phyloP scores from a whole-genome alignment of 1,284 basidiomycete species.

The Ceratobasidium papillatum region DNA sequence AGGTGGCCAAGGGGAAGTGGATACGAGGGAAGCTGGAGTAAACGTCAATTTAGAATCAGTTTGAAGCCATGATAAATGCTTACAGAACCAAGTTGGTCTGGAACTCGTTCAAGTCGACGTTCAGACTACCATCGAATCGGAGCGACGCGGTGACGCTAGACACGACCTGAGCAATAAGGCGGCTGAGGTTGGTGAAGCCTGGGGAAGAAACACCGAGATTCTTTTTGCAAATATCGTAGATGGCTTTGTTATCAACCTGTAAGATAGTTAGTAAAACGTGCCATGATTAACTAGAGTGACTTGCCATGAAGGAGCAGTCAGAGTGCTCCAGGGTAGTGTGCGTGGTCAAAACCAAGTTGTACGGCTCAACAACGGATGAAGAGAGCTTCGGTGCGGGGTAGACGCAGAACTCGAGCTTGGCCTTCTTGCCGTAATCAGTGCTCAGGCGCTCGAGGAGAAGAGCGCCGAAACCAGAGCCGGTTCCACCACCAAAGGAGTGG shows the following conservation, averaged over 20 bases:
- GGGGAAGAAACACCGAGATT: slow-evolving; percentile 89
- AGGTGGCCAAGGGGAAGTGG: slow-evolving; percentile 97
- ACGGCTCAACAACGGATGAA: slow-evolving; percentile 97
- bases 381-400: slow-evolving; percentile 95
- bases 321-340: slow-evolving; percentile 99
- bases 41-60: neutral
- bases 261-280: slow-evolving; percentile 35
- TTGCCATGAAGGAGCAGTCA: slow-evolving; percentile 98
- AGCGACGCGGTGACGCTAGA: slow-evolving; percentile 97
- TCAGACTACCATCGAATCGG: slow-evolving; percentile 96
- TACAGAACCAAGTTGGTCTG: slow-evolving; percentile 97
- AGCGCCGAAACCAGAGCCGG: slow-evolving; percentile 98
- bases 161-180: slow-evolving; percentile 97
- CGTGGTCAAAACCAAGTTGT: slow-evolving; percentile 98
- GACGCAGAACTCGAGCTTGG: slow-evolving; percentile 98
- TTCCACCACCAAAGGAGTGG: slow-evolving; percentile 99
- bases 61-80: slow-evolving; percentile 52
- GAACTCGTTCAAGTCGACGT: slow-evolving; percentile 98
- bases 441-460: slow-evolving; percentile 95
- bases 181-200: slow-evolving; percentile 94
- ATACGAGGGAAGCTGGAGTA: slow-evolving; percentile 87
- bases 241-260: slow-evolving; percentile 94
- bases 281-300: slow-evolving; percentile 27
- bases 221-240: slow-evolving; percentile 99
- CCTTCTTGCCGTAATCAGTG: slow-evolving; percentile 98